phyloP scores from a whole-genome alignment of 129 eudicot species.

The Ambrosia trifida region DNA sequence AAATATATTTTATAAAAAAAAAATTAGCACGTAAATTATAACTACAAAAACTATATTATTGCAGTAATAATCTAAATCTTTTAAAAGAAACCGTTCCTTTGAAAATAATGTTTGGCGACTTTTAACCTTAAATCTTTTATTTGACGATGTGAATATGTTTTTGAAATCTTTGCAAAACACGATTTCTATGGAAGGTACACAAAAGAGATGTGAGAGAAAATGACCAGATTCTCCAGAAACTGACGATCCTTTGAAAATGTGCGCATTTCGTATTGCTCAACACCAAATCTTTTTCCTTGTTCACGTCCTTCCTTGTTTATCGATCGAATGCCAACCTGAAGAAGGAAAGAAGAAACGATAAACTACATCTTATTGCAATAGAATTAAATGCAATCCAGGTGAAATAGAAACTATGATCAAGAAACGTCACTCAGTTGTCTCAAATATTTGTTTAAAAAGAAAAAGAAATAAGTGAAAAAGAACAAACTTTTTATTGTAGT shows the following conservation, averaged over 20 bases:
- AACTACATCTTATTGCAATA: neutral
- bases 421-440: neutral
- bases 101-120: neutral
- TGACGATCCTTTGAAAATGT: conserved; percentile 84
- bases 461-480: conserved; percentile 8
- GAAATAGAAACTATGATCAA: conserved; percentile 10
- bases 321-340: conserved; percentile 91
- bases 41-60: no score
- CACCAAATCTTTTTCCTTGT: conserved; percentile 96
- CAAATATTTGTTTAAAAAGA: neutral
- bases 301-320: conserved; percentile 93
- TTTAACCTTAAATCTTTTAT: neutral
- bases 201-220: conserved; percentile 36
- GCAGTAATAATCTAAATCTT: neutral
- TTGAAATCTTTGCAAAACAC: neutral
- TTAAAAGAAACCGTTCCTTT: neutral
- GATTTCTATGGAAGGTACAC: neutral
- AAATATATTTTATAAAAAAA: no score
- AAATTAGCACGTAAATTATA: no score
- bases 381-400: neutral
- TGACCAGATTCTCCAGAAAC: conserved; percentile 76
- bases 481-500: conserved; percentile 3
- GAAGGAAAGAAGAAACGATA: neutral
- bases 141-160: neutral
- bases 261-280: conserved; percentile 97